phyloP scores from a whole-genome alignment of 805 yeast species.

The Wickerhamiella parazyma region DNA sequence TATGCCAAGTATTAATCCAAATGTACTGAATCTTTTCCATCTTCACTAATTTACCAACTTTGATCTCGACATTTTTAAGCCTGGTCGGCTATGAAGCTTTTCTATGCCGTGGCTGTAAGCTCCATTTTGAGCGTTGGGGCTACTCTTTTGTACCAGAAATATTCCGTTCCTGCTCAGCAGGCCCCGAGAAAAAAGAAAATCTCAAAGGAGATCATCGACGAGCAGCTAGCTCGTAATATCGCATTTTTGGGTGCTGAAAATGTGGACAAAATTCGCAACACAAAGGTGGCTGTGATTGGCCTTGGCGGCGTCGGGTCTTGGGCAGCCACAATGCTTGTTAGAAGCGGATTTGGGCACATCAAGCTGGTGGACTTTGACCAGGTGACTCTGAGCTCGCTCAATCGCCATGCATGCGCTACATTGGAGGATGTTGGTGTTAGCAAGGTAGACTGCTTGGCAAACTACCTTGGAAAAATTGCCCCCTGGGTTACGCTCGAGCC shows the following conservation, averaged over 20 bases:
- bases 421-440: slow-evolving; percentile 82
- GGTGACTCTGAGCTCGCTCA: slow-evolving; percentile 79
- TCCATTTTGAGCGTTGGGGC: slow-evolving; percentile 3
- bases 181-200: neutral
- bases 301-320: slow-evolving; percentile 99
- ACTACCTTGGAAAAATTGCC: slow-evolving; percentile 57
- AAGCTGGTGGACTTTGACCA: slow-evolving; percentile 91
- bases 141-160: slow-evolving; percentile 1
- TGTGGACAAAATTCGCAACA: slow-evolving; percentile 52
- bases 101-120: slow-evolving; percentile 5
- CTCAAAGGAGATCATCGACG: slow-evolving; percentile 49
- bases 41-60: too few relatives aligned
- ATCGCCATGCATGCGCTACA: slow-evolving; percentile 92
- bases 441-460: slow-evolving; percentile 67
- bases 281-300: slow-evolving; percentile 70
- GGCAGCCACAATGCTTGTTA: slow-evolving; percentile 78
- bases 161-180: neutral
- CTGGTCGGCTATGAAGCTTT: slow-evolving; percentile 1
- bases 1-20: slow-evolving; percentile 12
- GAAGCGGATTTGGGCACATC: slow-evolving; percentile 75
- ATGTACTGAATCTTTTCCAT: too few relatives aligned
- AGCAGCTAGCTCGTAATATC: slow-evolving; percentile 85
- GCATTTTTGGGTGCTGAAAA: slow-evolving; percentile 87
- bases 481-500: slow-evolving; percentile 91
- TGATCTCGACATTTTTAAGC: neutral